Evolutionary conservation across 192 early-diverging fungal genomes (phyloP).

Genomic region (Backusella liffmaniae): DNA sequence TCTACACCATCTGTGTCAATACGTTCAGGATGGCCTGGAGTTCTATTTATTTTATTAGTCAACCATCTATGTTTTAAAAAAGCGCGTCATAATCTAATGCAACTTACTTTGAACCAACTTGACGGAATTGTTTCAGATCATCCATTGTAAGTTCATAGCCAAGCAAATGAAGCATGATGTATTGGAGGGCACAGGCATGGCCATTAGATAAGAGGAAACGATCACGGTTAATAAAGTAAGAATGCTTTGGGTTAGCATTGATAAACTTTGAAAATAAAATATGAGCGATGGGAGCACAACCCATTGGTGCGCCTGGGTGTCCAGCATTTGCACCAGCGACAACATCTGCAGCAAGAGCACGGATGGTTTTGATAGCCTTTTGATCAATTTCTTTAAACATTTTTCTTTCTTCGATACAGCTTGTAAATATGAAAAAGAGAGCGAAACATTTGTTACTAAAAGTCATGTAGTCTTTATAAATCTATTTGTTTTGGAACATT

Average conservation of each 20-base stretch:
- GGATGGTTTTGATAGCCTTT: slow-evolving; percentile 84
- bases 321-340: slow-evolving; percentile 89
- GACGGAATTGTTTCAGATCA: slow-evolving; percentile 91
- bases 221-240: slow-evolving; percentile 92
- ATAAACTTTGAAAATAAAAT: slow-evolving; percentile 85
- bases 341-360: slow-evolving; percentile 84
- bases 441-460: background rate
- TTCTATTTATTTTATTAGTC: slow-evolving; percentile 45
- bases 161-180: slow-evolving; percentile 83
- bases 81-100: background rate
- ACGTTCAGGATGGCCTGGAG: slow-evolving; percentile 95
- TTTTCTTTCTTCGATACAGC: slow-evolving; percentile 15
- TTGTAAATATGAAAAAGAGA: slow-evolving; percentile 11
- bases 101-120: slow-evolving; percentile 72
- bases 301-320: slow-evolving; percentile 98
- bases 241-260: slow-evolving; percentile 83
- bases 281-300: slow-evolving; percentile 93
- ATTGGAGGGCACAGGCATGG: slow-evolving; percentile 92
- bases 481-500: background rate
- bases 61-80: background rate
- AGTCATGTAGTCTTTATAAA: background rate
- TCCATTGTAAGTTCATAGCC: slow-evolving; percentile 88
- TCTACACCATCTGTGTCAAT: slow-evolving; percentile 87
- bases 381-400: slow-evolving; percentile 50
- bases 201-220: slow-evolving; percentile 98